Conservation (phyloP, 2,329 filamentous ascomycete species). For the Aspergillus carbonarius region DNA sequence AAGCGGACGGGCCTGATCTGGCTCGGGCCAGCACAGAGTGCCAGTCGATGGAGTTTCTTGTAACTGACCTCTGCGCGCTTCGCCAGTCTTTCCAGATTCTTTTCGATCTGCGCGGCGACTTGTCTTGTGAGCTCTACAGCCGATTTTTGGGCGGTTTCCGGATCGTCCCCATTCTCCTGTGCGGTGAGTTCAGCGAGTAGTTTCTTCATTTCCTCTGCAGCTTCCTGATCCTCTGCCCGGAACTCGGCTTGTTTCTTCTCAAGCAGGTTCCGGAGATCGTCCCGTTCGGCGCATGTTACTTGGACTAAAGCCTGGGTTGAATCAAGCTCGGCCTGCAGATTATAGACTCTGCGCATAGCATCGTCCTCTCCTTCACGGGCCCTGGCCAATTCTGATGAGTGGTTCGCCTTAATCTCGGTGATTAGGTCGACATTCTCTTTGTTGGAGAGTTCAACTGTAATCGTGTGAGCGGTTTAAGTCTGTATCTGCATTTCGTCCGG, state of each 20-base stretch:
- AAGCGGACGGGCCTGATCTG: neutral
- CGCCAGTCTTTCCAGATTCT: slow-evolving; percentile 47
- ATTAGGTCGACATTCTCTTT: slow-evolving; percentile 42
- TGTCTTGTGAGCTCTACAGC: slow-evolving; percentile 42
- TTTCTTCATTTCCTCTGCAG: slow-evolving; percentile 43
- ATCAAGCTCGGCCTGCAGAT: slow-evolving; percentile 41
- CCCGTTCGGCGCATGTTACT: slow-evolving; percentile 40
- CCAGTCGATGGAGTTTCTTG: neutral
- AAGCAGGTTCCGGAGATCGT: slow-evolving; percentile 40
- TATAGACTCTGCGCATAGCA: slow-evolving; percentile 34
- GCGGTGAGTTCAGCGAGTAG: slow-evolving; percentile 42
- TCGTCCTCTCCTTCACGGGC: slow-evolving; percentile 37
- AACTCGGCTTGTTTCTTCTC: slow-evolving; percentile 41
- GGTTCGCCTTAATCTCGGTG: slow-evolving; percentile 37
- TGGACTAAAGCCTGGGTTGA: slow-evolving; percentile 39
- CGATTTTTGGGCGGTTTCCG: slow-evolving; percentile 36
- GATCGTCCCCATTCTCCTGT: slow-evolving; percentile 32
- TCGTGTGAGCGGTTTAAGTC: slow-evolving; percentile 20
- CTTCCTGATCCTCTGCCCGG: slow-evolving; percentile 41
- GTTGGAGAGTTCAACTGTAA: slow-evolving; percentile 34
- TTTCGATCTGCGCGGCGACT: slow-evolving; percentile 57
- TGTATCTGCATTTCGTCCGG: neutral
- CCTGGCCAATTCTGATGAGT: slow-evolving; percentile 34
- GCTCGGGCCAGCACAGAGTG: neutral
- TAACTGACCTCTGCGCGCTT: slow-evolving; percentile 44